Evolutionary conservation across 495 filamentous ascomycete species (phyloP).

Genomic region (Daldinia decipiens): DNA sequence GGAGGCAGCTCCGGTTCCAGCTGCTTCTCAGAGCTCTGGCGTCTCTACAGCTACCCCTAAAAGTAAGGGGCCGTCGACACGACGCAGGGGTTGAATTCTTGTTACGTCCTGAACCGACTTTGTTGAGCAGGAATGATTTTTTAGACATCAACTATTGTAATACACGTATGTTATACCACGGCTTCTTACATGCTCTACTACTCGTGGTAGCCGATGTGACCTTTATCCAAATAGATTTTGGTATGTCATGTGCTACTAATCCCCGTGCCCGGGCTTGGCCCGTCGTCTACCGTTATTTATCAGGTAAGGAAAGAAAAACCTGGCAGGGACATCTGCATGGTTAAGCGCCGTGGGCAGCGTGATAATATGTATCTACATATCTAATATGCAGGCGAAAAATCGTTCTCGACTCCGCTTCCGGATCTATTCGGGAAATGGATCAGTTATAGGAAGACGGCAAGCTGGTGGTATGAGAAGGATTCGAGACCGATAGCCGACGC

Average conservation of each 20-base stretch:
- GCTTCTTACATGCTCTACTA: slow-evolving; percentile 29
- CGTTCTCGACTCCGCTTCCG: slow-evolving; percentile 32
- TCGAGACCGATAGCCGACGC: slow-evolving; percentile 39
- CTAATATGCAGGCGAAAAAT: slow-evolving; percentile 23
- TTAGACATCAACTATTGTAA: slow-evolving; percentile 32
- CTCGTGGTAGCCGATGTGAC: slow-evolving; percentile 17
- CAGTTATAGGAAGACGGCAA: slow-evolving; percentile 25
- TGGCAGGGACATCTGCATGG: slow-evolving; percentile 20
- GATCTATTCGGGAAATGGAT: slow-evolving; percentile 39
- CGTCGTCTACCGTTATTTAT: slow-evolving; percentile 26
- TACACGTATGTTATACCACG: slow-evolving; percentile 29
- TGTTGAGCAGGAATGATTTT: slow-evolving; percentile 20
- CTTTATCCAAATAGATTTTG: slow-evolving; percentile 25
- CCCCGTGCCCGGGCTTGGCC: slow-evolving; percentile 26
- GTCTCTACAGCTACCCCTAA: slow-evolving; percentile 54
- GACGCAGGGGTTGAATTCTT: slow-evolving; percentile 58
- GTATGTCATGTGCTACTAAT: slow-evolving; percentile 34
- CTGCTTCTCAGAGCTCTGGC: slow-evolving; percentile 36
- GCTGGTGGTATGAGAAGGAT: slow-evolving; percentile 24
- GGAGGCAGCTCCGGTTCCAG: slow-evolving; percentile 43
- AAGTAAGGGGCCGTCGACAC: slow-evolving; percentile 63
- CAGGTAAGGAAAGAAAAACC: neutral
- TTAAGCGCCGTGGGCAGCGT: slow-evolving; percentile 16
- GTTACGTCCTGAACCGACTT: slow-evolving; percentile 4
- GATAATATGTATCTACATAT: slow-evolving; percentile 2